Conservation (phyloP, 2,329 filamentous ascomycete species). For the Alternaria conjuncta region DNA sequence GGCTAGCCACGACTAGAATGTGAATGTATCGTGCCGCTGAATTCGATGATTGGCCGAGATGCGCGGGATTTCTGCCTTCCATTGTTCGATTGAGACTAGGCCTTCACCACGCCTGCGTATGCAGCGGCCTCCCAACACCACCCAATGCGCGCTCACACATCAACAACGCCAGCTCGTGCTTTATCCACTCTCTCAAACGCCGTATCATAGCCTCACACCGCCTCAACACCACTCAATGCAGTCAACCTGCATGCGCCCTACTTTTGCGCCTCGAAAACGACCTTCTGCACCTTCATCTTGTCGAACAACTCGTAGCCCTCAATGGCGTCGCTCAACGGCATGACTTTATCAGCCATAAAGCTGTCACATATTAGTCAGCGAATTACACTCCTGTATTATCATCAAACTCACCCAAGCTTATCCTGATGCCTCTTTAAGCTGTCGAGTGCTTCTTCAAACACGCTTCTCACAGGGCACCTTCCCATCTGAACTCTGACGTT, state of each 20-base stretch:
- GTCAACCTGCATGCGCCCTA: constrained; percentile 16
- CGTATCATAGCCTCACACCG: not conserved
- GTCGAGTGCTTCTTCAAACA: constrained; percentile 56
- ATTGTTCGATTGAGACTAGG: not conserved
- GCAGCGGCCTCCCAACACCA: not conserved
- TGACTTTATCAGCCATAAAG: constrained; percentile 62
- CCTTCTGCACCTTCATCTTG: constrained; percentile 61
- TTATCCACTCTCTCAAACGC: not conserved
- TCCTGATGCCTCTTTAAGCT: constrained; percentile 57
- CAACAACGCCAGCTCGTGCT: not conserved
- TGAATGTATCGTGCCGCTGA: not conserved
- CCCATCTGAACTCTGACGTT: constrained; percentile 59
- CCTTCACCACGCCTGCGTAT: not conserved
- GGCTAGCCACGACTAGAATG: constrained; percentile 2
- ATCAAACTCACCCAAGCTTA: constrained; percentile 50
- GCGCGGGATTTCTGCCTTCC: not conserved
- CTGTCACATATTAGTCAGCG: constrained; percentile 26
- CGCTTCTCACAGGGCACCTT: constrained; percentile 57
- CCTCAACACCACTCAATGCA: constrained; percentile 1
- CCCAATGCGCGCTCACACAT: not conserved
- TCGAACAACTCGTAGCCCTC: constrained; percentile 62
- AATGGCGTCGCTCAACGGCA: constrained; percentile 57
- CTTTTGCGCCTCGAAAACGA: constrained; percentile 57
- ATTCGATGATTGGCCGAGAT: not conserved
- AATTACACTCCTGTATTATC: too few species aligned